Conservation (phyloP, 768 basidiomycete genomes). For the Mycena vitilis region DNA sequence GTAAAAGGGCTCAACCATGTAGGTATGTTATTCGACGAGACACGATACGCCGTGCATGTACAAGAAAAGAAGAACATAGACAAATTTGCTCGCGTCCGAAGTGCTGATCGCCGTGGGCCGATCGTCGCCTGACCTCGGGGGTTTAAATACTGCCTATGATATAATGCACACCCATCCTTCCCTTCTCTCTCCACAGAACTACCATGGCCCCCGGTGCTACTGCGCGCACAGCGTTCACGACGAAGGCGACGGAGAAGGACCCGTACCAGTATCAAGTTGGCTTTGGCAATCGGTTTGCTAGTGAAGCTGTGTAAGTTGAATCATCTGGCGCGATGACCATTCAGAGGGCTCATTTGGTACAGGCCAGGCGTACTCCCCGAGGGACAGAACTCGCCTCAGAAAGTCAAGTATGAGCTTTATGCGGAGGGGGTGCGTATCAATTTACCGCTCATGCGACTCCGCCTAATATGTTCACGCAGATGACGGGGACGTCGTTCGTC, state of each 20-base stretch:
- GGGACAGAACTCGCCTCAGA: constrained; percentile 73
- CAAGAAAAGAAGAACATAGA: constrained; percentile 17
- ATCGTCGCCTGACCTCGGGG: constrained; percentile 4
- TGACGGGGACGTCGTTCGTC: constrained; percentile 71
- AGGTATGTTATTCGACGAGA: constrained; percentile 22
- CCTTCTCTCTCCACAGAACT: constrained; percentile 5
- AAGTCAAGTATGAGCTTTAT: constrained; percentile 71
- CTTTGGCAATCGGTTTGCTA: constrained; percentile 68
- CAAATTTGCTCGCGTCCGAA: too few relatives aligned
- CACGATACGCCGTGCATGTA: constrained; percentile 30
- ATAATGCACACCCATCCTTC: neutral
- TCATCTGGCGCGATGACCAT: neutral
- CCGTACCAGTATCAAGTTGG: constrained; percentile 70
- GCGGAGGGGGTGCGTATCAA: constrained; percentile 60
- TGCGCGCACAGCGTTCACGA: constrained; percentile 52
- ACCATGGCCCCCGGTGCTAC: constrained; percentile 49
- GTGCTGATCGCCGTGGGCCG: neutral
- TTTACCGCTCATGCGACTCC: neutral
- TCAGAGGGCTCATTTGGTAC: neutral
- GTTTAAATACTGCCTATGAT: neutral
- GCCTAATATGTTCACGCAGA: constrained; percentile 45
- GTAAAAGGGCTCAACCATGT: neutral
- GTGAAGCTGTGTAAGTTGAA: constrained; percentile 62
- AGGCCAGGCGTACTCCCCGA: constrained; percentile 68
- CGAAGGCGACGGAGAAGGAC: constrained; percentile 54